Evolutionary conservation across 2,329 filamentous ascomycete species (phyloP), one percentile per base, ranked within the genome.

Genomic region (Fusarium circinatum): DNA sequence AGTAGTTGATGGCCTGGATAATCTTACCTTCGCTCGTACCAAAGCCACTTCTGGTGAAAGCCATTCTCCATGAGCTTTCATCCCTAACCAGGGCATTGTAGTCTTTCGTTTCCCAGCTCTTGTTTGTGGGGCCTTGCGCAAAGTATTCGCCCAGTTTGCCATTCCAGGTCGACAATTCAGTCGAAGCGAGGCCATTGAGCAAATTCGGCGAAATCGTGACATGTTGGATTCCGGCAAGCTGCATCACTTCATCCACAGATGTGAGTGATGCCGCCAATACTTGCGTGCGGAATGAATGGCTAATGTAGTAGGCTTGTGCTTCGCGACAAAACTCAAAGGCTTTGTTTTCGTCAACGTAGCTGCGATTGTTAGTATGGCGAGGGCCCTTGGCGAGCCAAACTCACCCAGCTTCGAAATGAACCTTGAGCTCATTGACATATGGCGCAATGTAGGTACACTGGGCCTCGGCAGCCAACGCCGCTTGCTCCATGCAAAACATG

Each of bases 361-460:
- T 88, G 55, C 8, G 7, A 15, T 28, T 60, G 55, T 74, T 34
- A 71, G 58, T 42, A 1, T 24, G 30, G 26, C 48, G 34, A 39
- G 42, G 44, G 5, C 18, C 24, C 28, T 48, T 30, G 30, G n/a
- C 26, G 48, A 36, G 18, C 11, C 13, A 36, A 6, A 77, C 81
- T 73, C 78, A 88, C 84, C 79, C 82, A 18, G 82, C 75, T 47
- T 89, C 87, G 64, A 91, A 89, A 74, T 92, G 89, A 10, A 91
- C 90, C 71, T 87, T 88, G 45, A 92, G 81, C 72, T 92, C 89
- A 76, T 92, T 91, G 36, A 92, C 88, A 70, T 91, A 92, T 0
- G 91, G 90, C 1, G 90, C 89, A 48, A 92, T 88, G 74, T 91
- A 92, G 2, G 86, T 86, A 73, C 89, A 92, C 8, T 85, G 84